phyloP scores from a whole-genome alignment of 2,329 filamentous ascomycete species.

The Monosporascus cannonballus region DNA sequence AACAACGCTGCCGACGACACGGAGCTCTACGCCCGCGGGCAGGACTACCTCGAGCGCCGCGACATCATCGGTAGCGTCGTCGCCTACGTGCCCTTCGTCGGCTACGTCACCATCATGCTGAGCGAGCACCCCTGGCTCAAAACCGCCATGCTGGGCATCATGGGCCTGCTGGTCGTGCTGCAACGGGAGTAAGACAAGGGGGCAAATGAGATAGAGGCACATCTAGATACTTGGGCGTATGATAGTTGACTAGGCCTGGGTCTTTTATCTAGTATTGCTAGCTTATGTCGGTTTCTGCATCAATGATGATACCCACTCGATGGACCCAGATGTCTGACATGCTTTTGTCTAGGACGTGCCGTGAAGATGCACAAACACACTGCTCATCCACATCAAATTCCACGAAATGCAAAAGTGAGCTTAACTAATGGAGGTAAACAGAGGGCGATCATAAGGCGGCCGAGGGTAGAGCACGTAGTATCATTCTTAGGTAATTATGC shows the following conservation, averaged over 20 bases:
- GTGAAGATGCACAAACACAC: no score
- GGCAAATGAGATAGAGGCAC: neutral
- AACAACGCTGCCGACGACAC: slow-evolving; percentile 94
- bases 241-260: no score
- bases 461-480: neutral
- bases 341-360: no score
- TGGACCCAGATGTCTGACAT: neutral
- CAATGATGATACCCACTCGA: neutral
- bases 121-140: slow-evolving; percentile 97
- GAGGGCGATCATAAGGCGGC: no score
- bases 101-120: slow-evolving; percentile 93
- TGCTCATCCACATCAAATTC: no score
- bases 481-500: neutral
- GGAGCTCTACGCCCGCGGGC: slow-evolving; percentile 76
- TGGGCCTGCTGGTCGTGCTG: slow-evolving; percentile 89
- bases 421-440: no score
- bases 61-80: slow-evolving; percentile 93
- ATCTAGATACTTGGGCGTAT: neutral
- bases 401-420: no score
- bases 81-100: slow-evolving; percentile 88
- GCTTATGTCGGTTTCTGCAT: neutral
- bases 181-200: slow-evolving; percentile 65
- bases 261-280: neutral
- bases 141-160: slow-evolving; percentile 87
- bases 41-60: slow-evolving; percentile 78